A percentile compares a stretch with the other conserved stretches of the same genome.
Conservation (phyloP, 2,329 filamentous ascomycete genomes). For the Aspergillus cejpii region DNA sequence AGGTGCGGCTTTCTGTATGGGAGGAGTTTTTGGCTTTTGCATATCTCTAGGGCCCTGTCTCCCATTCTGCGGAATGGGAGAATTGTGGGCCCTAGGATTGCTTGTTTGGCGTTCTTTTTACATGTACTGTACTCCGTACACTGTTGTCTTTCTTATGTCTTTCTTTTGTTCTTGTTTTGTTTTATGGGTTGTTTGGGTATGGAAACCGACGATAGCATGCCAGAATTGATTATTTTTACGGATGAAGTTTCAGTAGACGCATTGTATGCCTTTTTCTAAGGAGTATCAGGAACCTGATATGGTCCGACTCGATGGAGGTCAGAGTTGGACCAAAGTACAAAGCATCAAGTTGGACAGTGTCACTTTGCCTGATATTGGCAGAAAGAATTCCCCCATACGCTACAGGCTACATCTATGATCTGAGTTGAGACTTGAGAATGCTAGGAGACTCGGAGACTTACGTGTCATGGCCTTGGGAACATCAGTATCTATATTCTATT, state of each 20-base stretch:
- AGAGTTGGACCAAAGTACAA: too few species aligned
- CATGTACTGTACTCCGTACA: neutral
- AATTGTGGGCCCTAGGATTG: neutral
- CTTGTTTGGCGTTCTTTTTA: neutral
- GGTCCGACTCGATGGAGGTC: too few species aligned
- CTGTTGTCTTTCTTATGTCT: neutral
- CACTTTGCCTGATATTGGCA: too few species aligned
- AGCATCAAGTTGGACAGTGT: too few species aligned
- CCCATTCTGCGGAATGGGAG: neutral
- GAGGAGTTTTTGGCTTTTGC: neutral
- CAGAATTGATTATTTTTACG: neutral
- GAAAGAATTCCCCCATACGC: too few species aligned
- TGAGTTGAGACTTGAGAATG: too few species aligned
- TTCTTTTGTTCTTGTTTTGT: neutral
- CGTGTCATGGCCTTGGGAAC: constrained; percentile 29
- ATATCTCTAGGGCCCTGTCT: neutral
- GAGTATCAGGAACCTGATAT: too few species aligned
- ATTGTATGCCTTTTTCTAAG: too few species aligned
- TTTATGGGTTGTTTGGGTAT: neutral
- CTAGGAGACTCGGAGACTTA: constrained; percentile 20
- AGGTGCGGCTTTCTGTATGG: neutral
- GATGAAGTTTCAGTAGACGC: neutral
- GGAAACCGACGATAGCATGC: neutral
- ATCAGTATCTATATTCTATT: too few species aligned
- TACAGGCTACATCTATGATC: too few species aligned